Evolutionary conservation across 192 early-diverging fungal species (phyloP).

Genomic region (Backusella westeae): DNA sequence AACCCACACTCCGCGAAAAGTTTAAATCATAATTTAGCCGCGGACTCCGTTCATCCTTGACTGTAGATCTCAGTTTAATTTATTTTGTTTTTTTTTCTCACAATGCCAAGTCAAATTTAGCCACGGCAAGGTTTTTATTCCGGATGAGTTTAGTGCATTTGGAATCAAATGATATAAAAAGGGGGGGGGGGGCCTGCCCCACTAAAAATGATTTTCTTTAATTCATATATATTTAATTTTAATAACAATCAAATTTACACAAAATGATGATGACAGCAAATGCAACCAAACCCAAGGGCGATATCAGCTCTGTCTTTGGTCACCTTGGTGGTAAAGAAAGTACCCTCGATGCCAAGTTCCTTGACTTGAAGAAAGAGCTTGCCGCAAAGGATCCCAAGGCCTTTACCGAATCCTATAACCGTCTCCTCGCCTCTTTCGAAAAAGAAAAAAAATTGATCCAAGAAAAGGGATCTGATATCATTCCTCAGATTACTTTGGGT

Average conservation of each 20-base stretch:
- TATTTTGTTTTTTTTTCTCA: not conserved
- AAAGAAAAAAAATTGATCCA: conserved; percentile 22
- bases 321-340: conserved; percentile 17
- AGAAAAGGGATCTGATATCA: conserved; percentile 14
- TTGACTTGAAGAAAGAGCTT: conserved; percentile 23
- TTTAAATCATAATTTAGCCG: not conserved
- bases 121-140: not conserved
- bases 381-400: not conserved
- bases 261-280: not conserved
- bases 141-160: not conserved
- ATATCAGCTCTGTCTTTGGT: conserved; percentile 26
- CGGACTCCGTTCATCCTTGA: not conserved
- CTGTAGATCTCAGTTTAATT: not conserved
- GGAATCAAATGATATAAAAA: not conserved
- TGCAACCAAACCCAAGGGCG: conserved; percentile 15
- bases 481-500: conserved; percentile 20
- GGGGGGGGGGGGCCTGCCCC: not conserved
- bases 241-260: too few relatives aligned
- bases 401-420: conserved; percentile 8
- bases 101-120: not conserved
- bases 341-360: conserved; percentile 22
- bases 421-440: conserved; percentile 11
- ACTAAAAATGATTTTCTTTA: not conserved
- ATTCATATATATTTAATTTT: too few relatives aligned
- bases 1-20: not conserved